Conservation (phyloP, 441 rosid species). For the Eruca vesicaria region DNA sequence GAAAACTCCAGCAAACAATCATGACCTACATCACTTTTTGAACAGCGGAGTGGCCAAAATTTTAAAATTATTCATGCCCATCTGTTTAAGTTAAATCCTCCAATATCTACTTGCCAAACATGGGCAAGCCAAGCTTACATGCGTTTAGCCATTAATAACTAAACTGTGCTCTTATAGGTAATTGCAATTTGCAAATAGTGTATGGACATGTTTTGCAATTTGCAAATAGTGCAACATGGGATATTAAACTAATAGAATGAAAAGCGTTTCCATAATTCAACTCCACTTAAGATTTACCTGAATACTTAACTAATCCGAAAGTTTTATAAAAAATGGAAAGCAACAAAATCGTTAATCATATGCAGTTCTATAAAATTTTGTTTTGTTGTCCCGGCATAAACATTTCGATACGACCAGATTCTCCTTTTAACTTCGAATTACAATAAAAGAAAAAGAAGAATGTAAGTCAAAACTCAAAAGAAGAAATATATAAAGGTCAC, state of each 20-base stretch:
- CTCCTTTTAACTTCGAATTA: neutral
- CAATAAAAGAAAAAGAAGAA: constrained; percentile 20
- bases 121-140: neutral
- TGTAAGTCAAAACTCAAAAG: constrained; percentile 35
- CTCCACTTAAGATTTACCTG: neutral
- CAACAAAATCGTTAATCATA: neutral
- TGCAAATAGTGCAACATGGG: neutral
- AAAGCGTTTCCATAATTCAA: too few relatives aligned
- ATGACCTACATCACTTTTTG: neutral
- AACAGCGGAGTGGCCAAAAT: neutral
- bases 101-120: neutral
- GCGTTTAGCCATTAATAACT: neutral
- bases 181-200: neutral
- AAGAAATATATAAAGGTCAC: constrained; percentile 39
- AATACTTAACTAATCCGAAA: neutral
- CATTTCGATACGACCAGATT: constrained; percentile 8
- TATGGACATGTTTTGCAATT: neutral
- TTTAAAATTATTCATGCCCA: too few relatives aligned
- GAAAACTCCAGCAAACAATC: neutral
- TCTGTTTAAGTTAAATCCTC: neutral
- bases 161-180: neutral
- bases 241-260: neutral
- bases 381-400: neutral
- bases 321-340: neutral
- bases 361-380: neutral